Evolutionary conservation across 2,329 filamentous ascomycete genomes (phyloP), one percentile per base, ranked within the genome.

Genomic region (Diaporthe batatas): DNA sequence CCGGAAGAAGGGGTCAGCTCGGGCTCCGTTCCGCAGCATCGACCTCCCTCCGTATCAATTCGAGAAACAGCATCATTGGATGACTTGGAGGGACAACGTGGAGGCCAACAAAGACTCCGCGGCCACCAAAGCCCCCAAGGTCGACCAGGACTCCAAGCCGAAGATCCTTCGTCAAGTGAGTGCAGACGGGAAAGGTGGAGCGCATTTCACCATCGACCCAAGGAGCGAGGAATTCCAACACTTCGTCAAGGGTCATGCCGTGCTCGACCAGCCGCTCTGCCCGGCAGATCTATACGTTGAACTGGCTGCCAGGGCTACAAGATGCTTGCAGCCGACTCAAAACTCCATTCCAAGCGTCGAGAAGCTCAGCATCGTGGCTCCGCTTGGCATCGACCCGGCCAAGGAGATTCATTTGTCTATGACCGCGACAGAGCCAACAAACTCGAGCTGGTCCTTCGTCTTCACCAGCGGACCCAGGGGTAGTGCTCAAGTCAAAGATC

Each of bases 1-100:
- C 32, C 68, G 64, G 25, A 55, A 64, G 23, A 53, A 53, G 49
- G 49, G 49, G 4, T 29, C 49, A 14, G 49, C 49, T 12, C n/a
- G 49, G n/a, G 49, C 49, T 4, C 49, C 49, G 8, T 53, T 25
- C 10, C 49, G 49, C 49, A 53, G 49, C 0, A 39, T 79, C 5
- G 73, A 73, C 21, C 69, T 81, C 21, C 79, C 80, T 3, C 72
- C 76, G 0, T 79, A 80, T 25, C 79, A 80, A 47, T 81, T 80
- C 51, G 76, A 78, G 10, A 78, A 78, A 62, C 75, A 72, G 5
- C 62, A 69, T 0, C 77, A 79, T 59, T 80, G 79, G 78, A 65
- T 85, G 21, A 78, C 81, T 23, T 53, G 49, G 49, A 25, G 25
- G 49, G 49, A 53, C 49, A 53, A 53, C n/a, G 21, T 53, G 23